A percentile compares a stretch with the other conserved stretches of the same genome.
phyloP scores from a whole-genome alignment of 2,329 filamentous ascomycete species.

The Lachnellula subtilissima region DNA sequence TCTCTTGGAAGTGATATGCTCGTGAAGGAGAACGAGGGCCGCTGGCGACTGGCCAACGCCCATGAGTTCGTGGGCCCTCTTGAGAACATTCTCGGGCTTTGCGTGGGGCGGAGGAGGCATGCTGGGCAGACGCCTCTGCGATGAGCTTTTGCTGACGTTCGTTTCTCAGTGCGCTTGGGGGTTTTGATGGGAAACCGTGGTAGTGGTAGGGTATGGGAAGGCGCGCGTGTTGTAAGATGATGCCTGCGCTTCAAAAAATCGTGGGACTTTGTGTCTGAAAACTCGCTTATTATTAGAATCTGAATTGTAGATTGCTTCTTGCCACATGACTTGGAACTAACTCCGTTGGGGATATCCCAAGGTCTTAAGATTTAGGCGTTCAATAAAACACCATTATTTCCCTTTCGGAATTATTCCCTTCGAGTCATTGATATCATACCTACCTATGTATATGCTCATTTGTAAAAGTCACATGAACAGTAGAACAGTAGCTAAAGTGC shows the following conservation, averaged over 20 bases:
- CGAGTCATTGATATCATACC: too few species aligned
- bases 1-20: slow-evolving; percentile 98
- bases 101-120: slow-evolving; percentile 88
- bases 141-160: not conserved
- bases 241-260: too few species aligned
- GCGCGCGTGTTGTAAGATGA: not conserved
- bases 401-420: too few species aligned
- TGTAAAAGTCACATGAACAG: not conserved
- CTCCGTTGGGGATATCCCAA: too few species aligned
- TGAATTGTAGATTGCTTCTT: too few species aligned
- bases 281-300: too few species aligned
- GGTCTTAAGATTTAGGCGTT: too few species aligned
- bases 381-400: too few species aligned
- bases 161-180: not conserved
- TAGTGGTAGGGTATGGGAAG: not conserved
- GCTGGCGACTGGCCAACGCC: slow-evolving; percentile 91
- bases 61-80: slow-evolving; percentile 97
- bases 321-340: too few species aligned
- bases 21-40: slow-evolving; percentile 90
- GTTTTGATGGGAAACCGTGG: not conserved
- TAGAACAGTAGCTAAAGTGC: not conserved
- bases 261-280: too few species aligned
- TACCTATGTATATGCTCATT: too few species aligned
- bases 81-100: slow-evolving; percentile 98
- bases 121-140: slow-evolving; percentile 21